A percentile compares a stretch with the other conserved stretches of the same genome.
Evolutionary conservation across 345 rosid species (phyloP).

Genomic region (Aethionema arabicum): DNA sequence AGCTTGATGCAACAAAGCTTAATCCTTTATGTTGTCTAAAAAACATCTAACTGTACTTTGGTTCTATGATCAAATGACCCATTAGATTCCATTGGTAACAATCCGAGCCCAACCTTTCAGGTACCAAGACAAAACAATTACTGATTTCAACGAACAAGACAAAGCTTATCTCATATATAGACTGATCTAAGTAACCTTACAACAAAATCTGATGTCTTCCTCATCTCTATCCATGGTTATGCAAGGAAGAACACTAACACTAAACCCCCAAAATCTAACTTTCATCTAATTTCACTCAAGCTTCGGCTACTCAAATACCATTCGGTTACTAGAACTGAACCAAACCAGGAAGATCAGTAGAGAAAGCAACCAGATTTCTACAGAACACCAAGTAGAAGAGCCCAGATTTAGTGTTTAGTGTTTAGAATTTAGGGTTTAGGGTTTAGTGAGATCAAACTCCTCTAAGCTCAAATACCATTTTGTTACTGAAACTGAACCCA

Average conservation of each 20-base stretch:
- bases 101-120: too few species aligned
- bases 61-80: too few species aligned
- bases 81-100: too few species aligned
- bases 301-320: neutral
- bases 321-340: neutral
- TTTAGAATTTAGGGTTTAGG: neutral
- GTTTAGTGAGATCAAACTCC: constrained; percentile 36
- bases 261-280: neutral
- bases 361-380: neutral
- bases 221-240: neutral
- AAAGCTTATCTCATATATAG: too few species aligned
- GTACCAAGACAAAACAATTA: too few species aligned
- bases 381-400: neutral
- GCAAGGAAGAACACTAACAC: neutral
- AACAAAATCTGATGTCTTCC: neutral
- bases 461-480: too few species aligned
- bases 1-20: too few species aligned
- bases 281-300: constrained; percentile 6
- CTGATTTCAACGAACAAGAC: too few species aligned
- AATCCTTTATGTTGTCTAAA: too few species aligned
- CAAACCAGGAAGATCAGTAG: neutral
- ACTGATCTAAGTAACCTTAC: neutral
- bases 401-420: too few species aligned
- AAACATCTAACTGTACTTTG: too few species aligned
- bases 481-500: too few species aligned